Evolutionary conservation across 2,329 filamentous ascomycete species (phyloP).

Genomic region (Mycogone perniciosa): DNA sequence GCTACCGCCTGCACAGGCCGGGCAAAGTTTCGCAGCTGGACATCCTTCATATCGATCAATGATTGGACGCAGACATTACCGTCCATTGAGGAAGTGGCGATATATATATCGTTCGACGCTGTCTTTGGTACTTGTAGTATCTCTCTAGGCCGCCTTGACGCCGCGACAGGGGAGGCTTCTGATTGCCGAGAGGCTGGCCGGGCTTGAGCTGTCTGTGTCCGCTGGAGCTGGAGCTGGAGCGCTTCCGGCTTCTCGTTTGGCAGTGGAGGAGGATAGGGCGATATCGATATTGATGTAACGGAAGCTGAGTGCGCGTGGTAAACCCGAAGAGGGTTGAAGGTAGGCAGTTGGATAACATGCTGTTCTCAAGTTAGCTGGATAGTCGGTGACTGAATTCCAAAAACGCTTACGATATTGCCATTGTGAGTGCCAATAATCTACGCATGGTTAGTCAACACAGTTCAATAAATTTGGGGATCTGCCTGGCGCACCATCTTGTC

Average conservation of each 20-base stretch:
- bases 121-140: conserved; percentile 57
- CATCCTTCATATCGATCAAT: conserved; percentile 80
- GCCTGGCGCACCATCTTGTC: conserved; percentile 79
- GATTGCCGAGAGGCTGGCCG: conserved; percentile 26
- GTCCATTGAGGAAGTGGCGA: conserved; percentile 90
- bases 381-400: not conserved
- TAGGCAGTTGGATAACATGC: conserved; percentile 81
- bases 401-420: conserved; percentile 74
- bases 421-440: conserved; percentile 92
- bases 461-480: not conserved
- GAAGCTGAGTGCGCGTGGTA: conserved; percentile 93
- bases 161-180: conserved; percentile 41
- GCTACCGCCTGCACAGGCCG: conserved; percentile 88
- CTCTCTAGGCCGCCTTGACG: conserved; percentile 47
- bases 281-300: conserved; percentile 83
- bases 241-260: conserved; percentile 39
- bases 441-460: conserved; percentile 25
- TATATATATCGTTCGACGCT: conserved; percentile 85
- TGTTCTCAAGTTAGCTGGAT: conserved; percentile 34
- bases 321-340: conserved; percentile 71
- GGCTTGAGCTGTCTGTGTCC: conserved; percentile 29
- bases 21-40: conserved; percentile 86
- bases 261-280: conserved; percentile 64
- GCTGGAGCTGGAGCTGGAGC: conserved; percentile 18
- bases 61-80: conserved; percentile 92